phyloP scores from a whole-genome alignment of 2,329 filamentous ascomycete species.

The Furcasterigmium furcatum region DNA sequence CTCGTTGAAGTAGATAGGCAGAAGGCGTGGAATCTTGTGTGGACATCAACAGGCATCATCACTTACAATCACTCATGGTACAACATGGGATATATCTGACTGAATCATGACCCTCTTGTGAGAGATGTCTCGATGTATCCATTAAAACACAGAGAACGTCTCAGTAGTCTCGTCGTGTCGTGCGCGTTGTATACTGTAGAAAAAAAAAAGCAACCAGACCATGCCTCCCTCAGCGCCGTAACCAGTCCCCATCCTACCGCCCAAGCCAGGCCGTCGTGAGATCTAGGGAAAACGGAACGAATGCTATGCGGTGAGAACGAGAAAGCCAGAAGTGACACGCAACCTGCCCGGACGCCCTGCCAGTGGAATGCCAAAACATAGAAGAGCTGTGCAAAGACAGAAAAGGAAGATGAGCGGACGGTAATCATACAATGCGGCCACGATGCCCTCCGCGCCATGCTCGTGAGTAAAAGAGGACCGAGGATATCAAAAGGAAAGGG shows the following conservation, averaged over 20 bases:
- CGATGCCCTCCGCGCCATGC: too few species aligned
- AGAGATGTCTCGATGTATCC: background rate
- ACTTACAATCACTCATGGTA: too few species aligned
- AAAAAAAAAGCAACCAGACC: background rate
- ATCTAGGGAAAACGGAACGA: too few species aligned
- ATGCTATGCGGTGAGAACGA: background rate
- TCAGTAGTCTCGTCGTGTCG: background rate
- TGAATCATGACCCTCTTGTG: background rate
- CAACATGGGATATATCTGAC: too few species aligned
- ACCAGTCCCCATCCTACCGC: background rate
- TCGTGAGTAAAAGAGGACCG: too few species aligned
- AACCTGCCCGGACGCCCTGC: background rate
- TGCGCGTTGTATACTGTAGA: too few species aligned
- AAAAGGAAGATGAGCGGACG: background rate
- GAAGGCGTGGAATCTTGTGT: background rate
- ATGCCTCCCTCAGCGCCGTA: background rate
- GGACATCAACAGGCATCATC: too few species aligned
- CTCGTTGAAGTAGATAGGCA: slow-evolving; percentile 3
- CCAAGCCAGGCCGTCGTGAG: background rate
- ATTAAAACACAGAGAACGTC: background rate
- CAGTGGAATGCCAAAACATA: background rate
- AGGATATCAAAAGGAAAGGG: background rate
- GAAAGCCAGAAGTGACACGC: too few species aligned
- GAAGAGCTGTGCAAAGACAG: too few species aligned
- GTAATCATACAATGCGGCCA: background rate